Conservation (phyloP, 371 early-diverging fungal genomes). For the Apophysomyces sp. region DNA sequence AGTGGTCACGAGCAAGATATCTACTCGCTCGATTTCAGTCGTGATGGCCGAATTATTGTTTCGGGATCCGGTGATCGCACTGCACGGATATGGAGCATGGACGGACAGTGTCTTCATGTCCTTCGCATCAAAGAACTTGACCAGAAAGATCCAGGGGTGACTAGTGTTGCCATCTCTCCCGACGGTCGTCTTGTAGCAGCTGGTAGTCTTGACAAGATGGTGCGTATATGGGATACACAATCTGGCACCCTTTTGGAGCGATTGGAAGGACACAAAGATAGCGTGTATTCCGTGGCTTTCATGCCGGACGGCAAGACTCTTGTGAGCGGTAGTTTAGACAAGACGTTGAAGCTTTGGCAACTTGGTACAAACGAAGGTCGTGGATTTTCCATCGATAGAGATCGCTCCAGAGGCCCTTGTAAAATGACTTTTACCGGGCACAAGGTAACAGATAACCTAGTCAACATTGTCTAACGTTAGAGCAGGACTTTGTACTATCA, state of each 20-base stretch:
- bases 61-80: conserved; percentile 96
- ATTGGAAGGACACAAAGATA: conserved; percentile 95
- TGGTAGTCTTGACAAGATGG: conserved; percentile 91
- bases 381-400: conserved; percentile 26
- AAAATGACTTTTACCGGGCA: conserved; percentile 60
- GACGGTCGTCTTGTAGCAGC: conserved; percentile 82
- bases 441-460: conserved; percentile 41
- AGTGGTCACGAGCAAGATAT: conserved; percentile 97
- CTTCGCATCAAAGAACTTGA: conserved; percentile 81
- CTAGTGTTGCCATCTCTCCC: conserved; percentile 90
- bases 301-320: conserved; percentile 91
- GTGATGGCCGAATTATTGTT: conserved; percentile 89
- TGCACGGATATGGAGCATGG: conserved; percentile 87
- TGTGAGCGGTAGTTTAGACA: conserved; percentile 94
- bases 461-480: not conserved
- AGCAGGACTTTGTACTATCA: conserved; percentile 92
- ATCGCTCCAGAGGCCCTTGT: conserved; percentile 28
- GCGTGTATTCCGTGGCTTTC: conserved; percentile 96
- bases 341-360: conserved; percentile 96
- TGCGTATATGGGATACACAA: conserved; percentile 92
- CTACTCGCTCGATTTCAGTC: conserved; percentile 94
- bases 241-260: conserved; percentile 82
- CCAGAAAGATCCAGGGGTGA: conserved; percentile 92
- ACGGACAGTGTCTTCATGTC: conserved; percentile 68
- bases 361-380: conserved; percentile 45